phyloP scores from a whole-genome alignment of 495 filamentous ascomycete genomes.

The Lentithecium fluviatile region DNA sequence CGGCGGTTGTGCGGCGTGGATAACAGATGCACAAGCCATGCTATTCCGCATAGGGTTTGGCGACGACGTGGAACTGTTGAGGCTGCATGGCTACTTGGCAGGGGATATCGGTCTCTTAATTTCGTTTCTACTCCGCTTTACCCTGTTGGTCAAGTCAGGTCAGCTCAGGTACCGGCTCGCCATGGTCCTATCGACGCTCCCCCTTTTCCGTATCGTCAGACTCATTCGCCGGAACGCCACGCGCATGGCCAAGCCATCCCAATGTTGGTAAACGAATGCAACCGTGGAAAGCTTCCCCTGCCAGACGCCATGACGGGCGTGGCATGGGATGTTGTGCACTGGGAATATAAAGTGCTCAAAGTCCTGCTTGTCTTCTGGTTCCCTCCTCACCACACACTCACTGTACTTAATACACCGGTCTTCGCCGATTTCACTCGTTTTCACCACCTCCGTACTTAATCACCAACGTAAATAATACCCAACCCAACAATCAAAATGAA shows the following conservation, averaged over 20 bases:
- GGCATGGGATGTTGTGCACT: conserved; percentile 11
- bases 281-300: conserved; percentile 23
- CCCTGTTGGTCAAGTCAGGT: conserved; percentile 18
- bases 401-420: conserved; percentile 38
- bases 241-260: conserved; percentile 14
- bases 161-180: conserved; percentile 13
- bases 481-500: conserved; percentile 69
- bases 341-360: conserved; percentile 33
- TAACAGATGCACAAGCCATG: neutral
- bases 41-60: neutral
- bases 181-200: conserved; percentile 6
- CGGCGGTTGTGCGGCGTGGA: conserved; percentile 2
- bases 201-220: conserved; percentile 33
- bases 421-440: conserved; percentile 44
- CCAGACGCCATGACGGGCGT: conserved; percentile 6
- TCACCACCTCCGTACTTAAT: conserved; percentile 34
- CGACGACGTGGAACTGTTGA: conserved; percentile 18
- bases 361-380: conserved; percentile 11
- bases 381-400: conserved; percentile 36
- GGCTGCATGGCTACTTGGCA: conserved; percentile 18
- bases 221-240: conserved; percentile 23
- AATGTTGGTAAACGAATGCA: conserved; percentile 26
- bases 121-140: conserved; percentile 25
- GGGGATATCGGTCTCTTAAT: conserved; percentile 27
- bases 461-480: conserved; percentile 31